These are phyloP conservation scores for Aspergillus flavus DNA, from an alignment of 2,329 filamentous ascomycete species.

Conservation along the genomic window DNA sequence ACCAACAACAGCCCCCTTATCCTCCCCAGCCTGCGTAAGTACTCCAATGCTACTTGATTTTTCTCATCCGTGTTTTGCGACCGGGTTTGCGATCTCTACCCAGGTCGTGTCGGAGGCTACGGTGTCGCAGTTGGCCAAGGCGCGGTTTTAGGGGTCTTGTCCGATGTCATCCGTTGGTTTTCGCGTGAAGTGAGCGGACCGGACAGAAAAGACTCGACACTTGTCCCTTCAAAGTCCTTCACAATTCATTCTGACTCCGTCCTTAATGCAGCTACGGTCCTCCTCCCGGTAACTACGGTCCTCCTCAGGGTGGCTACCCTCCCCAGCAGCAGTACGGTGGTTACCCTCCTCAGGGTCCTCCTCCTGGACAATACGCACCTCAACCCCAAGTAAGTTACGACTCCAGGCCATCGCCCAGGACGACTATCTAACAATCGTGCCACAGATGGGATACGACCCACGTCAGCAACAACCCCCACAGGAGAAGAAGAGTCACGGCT, in stretches of 20 bases:
- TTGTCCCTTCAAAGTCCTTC: background rate
- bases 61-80: background rate
- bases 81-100: background rate
- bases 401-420: background rate
- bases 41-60: background rate
- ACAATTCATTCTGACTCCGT: background rate
- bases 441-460: constrained; percentile 53
- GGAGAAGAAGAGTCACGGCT: constrained; percentile 49
- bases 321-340: constrained; percentile 21
- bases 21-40: constrained; percentile 45
- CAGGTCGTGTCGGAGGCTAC: background rate
- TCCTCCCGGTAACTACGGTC: constrained; percentile 9
- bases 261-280: background rate
- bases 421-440: too few species aligned
- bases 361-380: constrained; percentile 30
- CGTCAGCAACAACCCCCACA: constrained; percentile 52
- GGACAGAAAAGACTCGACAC: background rate
- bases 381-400: constrained; percentile 27
- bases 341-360: constrained; percentile 36
- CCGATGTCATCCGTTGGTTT: background rate
- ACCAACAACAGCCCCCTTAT: constrained; percentile 28
- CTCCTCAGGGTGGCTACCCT: constrained; percentile 26
- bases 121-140: background rate
- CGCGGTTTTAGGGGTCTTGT: background rate
- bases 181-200: background rate